These are phyloP conservation scores for Penicillium malachiteum DNA, from an alignment of 495 filamentous ascomycete species.

Conservation along the genomic window DNA sequence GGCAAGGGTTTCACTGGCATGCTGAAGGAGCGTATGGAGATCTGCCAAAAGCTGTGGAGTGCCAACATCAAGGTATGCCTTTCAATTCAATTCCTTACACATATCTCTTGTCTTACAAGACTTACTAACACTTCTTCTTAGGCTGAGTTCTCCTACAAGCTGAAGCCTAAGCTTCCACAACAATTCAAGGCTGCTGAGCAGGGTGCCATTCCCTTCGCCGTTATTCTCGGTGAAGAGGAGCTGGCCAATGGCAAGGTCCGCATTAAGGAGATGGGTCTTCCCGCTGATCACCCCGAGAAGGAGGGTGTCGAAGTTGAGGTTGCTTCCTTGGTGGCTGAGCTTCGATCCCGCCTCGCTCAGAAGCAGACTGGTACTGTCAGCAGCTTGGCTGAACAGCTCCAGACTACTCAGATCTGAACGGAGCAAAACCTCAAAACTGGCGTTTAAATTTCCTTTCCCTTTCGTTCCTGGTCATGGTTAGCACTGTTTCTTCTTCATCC, in stretches of 20 bases:
- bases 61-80: constrained; percentile 67
- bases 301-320: constrained; percentile 72
- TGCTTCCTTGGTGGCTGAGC: constrained; percentile 59
- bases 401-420: constrained; percentile 19
- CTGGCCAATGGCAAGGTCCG: constrained; percentile 70
- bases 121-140: constrained; percentile 23
- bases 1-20: constrained; percentile 83
- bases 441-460: constrained; percentile 11
- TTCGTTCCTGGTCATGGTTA: constrained; percentile 1
- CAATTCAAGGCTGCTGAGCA: constrained; percentile 81
- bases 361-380: constrained; percentile 18
- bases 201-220: constrained; percentile 66
- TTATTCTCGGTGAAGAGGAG: constrained; percentile 82
- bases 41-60: constrained; percentile 72
- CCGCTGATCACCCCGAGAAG: constrained; percentile 80
- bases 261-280: constrained; percentile 81
- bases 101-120: not conserved
- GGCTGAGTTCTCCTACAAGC: constrained; percentile 76
- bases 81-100: not conserved
- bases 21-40: constrained; percentile 74
- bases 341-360: constrained; percentile 41
- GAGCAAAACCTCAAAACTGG: constrained; percentile 15
- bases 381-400: constrained; percentile 26
- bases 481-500: not conserved
- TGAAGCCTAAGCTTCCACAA: constrained; percentile 72